phyloP scores from a whole-genome alignment of 257 asterid genomes.

The Cinchona pubescens region DNA sequence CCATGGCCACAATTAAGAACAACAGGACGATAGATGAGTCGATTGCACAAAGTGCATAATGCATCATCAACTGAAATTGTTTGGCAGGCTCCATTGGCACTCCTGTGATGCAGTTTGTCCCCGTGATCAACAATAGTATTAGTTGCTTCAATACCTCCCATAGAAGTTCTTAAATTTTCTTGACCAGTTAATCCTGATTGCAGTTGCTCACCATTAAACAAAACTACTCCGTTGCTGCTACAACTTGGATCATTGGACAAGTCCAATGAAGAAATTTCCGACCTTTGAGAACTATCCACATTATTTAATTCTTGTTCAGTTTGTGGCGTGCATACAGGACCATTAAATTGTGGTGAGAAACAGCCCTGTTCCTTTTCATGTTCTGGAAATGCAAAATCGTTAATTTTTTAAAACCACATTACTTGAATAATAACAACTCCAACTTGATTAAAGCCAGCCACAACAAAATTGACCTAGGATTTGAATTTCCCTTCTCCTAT shows the following conservation, averaged over 20 bases:
- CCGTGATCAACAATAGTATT: background rate
- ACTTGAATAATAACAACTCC: background rate
- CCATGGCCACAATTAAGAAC: constrained; percentile 66
- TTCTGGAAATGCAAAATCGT: constrained; percentile 17
- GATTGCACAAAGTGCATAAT: constrained; percentile 39
- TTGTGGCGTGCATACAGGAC: background rate
- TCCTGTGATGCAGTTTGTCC: background rate
- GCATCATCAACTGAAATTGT: constrained; percentile 39
- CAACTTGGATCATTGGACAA: constrained; percentile 3
- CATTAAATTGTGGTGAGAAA: constrained; percentile 19
- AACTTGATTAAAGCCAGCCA: constrained; percentile 8
- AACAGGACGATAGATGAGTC: constrained; percentile 41
- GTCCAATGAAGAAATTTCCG: background rate
- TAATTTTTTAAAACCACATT: background rate
- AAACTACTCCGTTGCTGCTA: background rate
- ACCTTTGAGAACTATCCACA: constrained; percentile 11
- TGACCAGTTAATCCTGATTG: background rate
- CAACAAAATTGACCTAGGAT: constrained; percentile 34
- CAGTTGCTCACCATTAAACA: background rate
- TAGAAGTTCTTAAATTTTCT: background rate
- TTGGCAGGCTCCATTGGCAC: constrained; percentile 23
- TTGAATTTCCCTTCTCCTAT: constrained; percentile 43
- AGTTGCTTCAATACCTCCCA: constrained; percentile 1
- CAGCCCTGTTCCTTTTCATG: constrained; percentile 9
- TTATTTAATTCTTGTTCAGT: background rate